Evolutionary conservation across 1,139 yeast genomes (phyloP), one percentile per base, ranked within the genome.

Genomic region (Lizanozyma gosingica): DNA sequence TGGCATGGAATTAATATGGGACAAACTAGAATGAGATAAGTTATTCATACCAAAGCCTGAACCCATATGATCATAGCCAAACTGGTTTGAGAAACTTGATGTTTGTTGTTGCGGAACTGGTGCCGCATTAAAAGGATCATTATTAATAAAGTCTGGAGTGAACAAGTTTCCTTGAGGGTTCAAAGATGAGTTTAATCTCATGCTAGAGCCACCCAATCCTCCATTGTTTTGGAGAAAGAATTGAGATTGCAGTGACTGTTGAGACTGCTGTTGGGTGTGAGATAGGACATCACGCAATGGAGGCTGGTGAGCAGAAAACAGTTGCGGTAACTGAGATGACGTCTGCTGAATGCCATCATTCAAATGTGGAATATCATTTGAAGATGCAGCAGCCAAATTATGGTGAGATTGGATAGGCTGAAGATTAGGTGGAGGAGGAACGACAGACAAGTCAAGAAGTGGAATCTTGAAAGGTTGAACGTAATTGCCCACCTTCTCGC

Each of bases 381-480:
- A 22, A 6, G 6, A 6, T 6, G 9, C 29, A 6, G 6, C 11
- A 22, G 9, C 29, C 6, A 22, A 6, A 22, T 22, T 22, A 22
- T 22, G 11, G 11, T 15, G 22, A 33, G 17, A 16, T 34, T 36
- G 39, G n/a, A 33, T 36, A 18, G 15, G 33, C 38, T 45, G 35
- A 40, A 39, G 35, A 40, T 41, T 18, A 6, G 40, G 41, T 4
- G 40, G 33, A 22, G 40, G 35, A 14, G 43, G 36, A 32, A 34
- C 37, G 27, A 49, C 40, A 9, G 53, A 43, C 22, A 78, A 73
- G 36, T 48, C 56, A 22, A 64, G 62, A 43, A 80, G 65, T 1
- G 88, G 79, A 11, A 73, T 67, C 40, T 71, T 57, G 56, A 84
- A 83, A 1, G 94, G 94, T 35, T 68, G 71, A n/a, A 58, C 52